phyloP scores from a whole-genome alignment of 352 stramenopile species.

The Phytophthora rubi region DNA sequence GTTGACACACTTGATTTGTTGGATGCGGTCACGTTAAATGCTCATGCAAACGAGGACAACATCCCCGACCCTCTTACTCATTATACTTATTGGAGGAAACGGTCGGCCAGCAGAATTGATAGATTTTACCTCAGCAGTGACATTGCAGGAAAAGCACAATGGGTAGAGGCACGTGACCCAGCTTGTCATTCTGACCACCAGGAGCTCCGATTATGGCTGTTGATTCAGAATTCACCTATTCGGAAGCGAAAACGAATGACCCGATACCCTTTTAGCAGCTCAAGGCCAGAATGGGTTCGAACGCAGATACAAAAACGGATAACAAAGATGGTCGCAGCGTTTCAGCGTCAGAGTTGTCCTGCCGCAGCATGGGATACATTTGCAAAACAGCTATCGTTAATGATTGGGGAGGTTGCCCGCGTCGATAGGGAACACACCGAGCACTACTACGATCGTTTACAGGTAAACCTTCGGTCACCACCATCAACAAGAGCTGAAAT shows the following conservation, averaged over 20 bases:
- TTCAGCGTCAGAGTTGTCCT: conserved; percentile 1
- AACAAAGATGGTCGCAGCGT: not conserved
- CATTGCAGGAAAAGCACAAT: not conserved
- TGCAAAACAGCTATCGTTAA: not conserved
- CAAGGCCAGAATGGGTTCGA: not conserved
- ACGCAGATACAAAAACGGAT: conserved; percentile 4
- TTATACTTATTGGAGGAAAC: conserved; percentile 8
- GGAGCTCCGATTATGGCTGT: conserved; percentile 7
- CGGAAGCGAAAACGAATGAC: not conserved
- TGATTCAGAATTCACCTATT: not conserved
- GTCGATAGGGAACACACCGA: not conserved
- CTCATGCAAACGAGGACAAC: conserved; percentile 2
- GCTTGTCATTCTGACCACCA: conserved; percentile 1
- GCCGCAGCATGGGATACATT: conserved; percentile 5
- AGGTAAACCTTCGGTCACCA: too few species aligned
- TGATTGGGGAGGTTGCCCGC: not conserved
- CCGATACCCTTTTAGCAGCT: not conserved
- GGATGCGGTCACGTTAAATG: not conserved
- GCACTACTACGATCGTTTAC: too few species aligned
- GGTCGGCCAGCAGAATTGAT: conserved; percentile 3
- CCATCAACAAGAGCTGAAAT: too few species aligned
- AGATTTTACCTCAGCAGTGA: conserved; percentile 7
- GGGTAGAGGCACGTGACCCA: conserved; percentile 2
- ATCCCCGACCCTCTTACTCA: not conserved
- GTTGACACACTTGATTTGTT: not conserved